Evolutionary conservation across 805 yeast species (phyloP).

Genomic region (Candida boleticola): DNA sequence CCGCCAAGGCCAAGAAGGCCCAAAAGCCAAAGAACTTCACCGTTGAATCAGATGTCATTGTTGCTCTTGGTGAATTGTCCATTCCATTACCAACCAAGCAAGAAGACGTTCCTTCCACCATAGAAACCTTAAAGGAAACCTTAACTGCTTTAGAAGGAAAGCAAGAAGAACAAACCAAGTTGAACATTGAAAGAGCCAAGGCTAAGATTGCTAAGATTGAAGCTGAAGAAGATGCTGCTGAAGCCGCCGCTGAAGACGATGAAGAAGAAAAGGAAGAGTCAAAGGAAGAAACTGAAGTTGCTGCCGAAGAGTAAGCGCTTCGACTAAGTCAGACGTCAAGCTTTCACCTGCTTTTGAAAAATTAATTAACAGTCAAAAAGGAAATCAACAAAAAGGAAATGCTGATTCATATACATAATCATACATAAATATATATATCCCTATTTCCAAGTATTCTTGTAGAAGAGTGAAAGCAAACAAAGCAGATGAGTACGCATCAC

Average conservation of each 20-base stretch:
- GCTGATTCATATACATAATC: neutral
- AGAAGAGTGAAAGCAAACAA: neutral
- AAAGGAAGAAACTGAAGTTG: neutral
- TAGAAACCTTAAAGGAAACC: slow-evolving; percentile 69
- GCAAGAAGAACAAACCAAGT: slow-evolving; percentile 79
- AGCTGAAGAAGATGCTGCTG: slow-evolving; percentile 38
- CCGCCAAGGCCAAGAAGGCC: slow-evolving; percentile 41
- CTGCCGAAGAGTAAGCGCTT: neutral
- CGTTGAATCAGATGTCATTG: slow-evolving; percentile 77
- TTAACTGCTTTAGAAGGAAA: slow-evolving; percentile 62
- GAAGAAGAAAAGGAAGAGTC: slow-evolving; percentile 3
- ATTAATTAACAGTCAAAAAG: neutral
- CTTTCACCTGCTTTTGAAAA: neutral
- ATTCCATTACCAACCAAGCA: slow-evolving; percentile 74
- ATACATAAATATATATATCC: neutral
- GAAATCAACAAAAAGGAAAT: too few relatives aligned
- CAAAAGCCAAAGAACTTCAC: slow-evolving; percentile 57
- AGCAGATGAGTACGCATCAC: too few relatives aligned
- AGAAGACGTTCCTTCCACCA: slow-evolving; percentile 66
- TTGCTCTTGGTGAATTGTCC: slow-evolving; percentile 70
- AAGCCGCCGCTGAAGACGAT: slow-evolving; percentile 17
- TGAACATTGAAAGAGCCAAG: slow-evolving; percentile 73
- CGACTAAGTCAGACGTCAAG: slow-evolving; percentile 7
- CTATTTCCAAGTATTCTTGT: neutral
- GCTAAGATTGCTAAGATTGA: slow-evolving; percentile 71